A percentile compares a stretch with the other conserved stretches of the same genome.
Evolutionary conservation across 768 basidiomycete genomes (phyloP).

Genomic region (Paxillus rubicundulus): DNA sequence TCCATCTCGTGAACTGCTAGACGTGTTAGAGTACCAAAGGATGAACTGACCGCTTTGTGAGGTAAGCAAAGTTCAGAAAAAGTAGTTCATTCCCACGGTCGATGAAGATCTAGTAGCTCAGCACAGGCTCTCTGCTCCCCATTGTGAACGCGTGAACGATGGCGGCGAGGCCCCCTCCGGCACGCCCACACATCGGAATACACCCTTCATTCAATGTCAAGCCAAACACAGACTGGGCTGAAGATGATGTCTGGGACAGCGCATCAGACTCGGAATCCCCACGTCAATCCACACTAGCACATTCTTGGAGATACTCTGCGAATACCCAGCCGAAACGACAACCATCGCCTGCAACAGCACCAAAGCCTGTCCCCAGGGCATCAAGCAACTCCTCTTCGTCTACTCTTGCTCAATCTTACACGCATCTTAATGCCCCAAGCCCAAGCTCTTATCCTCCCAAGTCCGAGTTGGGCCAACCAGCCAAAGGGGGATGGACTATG

Average conservation of each 20-base stretch:
- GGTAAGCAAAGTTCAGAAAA: neutral
- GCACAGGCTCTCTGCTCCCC: slow-evolving; percentile 7
- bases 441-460: slow-evolving; percentile 73
- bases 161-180: slow-evolving; percentile 64
- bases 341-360: slow-evolving; percentile 39
- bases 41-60: too few relatives aligned
- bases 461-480: slow-evolving; percentile 38
- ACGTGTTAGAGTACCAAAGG: neutral
- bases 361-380: slow-evolving; percentile 54
- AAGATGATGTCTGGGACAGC: slow-evolving; percentile 87
- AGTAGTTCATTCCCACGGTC: slow-evolving; percentile 9
- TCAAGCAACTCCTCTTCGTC: slow-evolving; percentile 55
- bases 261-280: slow-evolving; percentile 75
- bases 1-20: neutral
- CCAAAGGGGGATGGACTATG: slow-evolving; percentile 76
- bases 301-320: slow-evolving; percentile 40
- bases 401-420: slow-evolving; percentile 76
- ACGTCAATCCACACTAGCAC: slow-evolving; percentile 50
- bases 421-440: slow-evolving; percentile 71
- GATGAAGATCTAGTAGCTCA: neutral
- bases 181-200: slow-evolving; percentile 70
- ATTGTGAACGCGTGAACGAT: slow-evolving; percentile 33
- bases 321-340: slow-evolving; percentile 22
- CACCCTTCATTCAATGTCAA: slow-evolving; percentile 46
- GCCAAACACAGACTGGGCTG: slow-evolving; percentile 65